phyloP scores from a whole-genome alignment of 2,329 filamentous ascomycete genomes.

The Elsinoe arachidis region DNA sequence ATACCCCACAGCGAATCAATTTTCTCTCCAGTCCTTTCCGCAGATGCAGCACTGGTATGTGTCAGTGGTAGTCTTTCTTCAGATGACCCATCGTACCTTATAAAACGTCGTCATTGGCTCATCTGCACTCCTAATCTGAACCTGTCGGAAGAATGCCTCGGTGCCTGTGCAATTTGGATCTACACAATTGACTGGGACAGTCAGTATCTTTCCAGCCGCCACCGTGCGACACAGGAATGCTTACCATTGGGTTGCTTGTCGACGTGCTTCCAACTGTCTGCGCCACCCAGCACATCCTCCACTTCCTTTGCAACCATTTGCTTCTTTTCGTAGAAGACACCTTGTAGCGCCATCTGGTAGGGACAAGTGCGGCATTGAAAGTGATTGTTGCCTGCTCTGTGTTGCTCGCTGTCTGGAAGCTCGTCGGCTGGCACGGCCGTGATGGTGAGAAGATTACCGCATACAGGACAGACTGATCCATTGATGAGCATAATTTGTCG shows the following conservation, averaged over 20 bases:
- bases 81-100: constrained; percentile 50
- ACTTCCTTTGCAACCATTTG: constrained; percentile 74
- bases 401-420: constrained; percentile 30
- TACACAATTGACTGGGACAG: constrained; percentile 64
- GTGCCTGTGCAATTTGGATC: constrained; percentile 70
- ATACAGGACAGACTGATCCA: constrained; percentile 64
- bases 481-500: background rate
- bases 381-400: constrained; percentile 52
- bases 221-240: constrained; percentile 17
- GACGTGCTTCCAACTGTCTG: constrained; percentile 83
- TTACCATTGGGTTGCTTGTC: constrained; percentile 56
- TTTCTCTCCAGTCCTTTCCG: constrained; percentile 38
- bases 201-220: constrained; percentile 3
- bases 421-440: constrained; percentile 37
- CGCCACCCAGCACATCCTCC: constrained; percentile 83
- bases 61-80: background rate
- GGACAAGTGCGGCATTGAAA: constrained; percentile 95
- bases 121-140: constrained; percentile 95
- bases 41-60: constrained; percentile 32
- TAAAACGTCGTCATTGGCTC: constrained; percentile 98
- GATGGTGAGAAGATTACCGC: constrained; percentile 75
- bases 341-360: constrained; percentile 75
- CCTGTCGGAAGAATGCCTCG: constrained; percentile 88
- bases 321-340: constrained; percentile 73
- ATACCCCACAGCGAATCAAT: constrained; percentile 20